Base-by-base conservation (phyloP, 1,284 basidiomycete genomes). In the Stygiomarasmius scandens region DNA sequence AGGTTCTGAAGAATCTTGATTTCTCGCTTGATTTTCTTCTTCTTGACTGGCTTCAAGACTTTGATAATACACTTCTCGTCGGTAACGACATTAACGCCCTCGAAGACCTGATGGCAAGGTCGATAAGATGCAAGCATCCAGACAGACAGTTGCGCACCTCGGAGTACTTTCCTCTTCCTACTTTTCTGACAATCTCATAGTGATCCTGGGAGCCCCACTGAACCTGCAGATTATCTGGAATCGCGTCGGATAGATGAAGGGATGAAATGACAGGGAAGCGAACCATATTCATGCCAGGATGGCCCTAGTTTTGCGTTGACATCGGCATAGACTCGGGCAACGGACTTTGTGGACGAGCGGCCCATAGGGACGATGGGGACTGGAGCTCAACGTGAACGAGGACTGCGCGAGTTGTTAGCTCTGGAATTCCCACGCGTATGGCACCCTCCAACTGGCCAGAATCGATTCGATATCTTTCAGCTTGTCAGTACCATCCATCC, bases 1-100 rank as follows among this genome's bases (percentile, higher is more conserved):
- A 98, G 82, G 74, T 98, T 98, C 74, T 97, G 95, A 38, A 99
- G 77, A 66, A 99, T 98, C 82, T 99, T 98, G 77, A 99, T 98
- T 79, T 99, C 96, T 62, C 96, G 86, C 81, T 98, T 98, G 77
- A 99, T 98, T 81, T 99, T 99, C 86, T 98, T 98, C 86, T 98
- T 98, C 84, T 99, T 98, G 51, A 99, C 96, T 0, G 97, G 97
- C 76, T 99, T 99, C 63, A 99, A 82, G 51, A 98, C 96, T 75
- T 99, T 98, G 80, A 98, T 95, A 74, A 98, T 96, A 74, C 96
- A 97, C 76, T 97, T 96, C 73, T 96, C 92, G 68, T 92, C 92
- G 61, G 90, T 92, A 32, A 92, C 87, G 57, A 98, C 87, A 74
- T 98, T 96, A 69, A 98, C 87, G 6, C 95, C 96, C 76, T 98